Base-by-base conservation (phyloP, 2,329 filamentous ascomycete genomes). In the Periconia digitata region DNA sequence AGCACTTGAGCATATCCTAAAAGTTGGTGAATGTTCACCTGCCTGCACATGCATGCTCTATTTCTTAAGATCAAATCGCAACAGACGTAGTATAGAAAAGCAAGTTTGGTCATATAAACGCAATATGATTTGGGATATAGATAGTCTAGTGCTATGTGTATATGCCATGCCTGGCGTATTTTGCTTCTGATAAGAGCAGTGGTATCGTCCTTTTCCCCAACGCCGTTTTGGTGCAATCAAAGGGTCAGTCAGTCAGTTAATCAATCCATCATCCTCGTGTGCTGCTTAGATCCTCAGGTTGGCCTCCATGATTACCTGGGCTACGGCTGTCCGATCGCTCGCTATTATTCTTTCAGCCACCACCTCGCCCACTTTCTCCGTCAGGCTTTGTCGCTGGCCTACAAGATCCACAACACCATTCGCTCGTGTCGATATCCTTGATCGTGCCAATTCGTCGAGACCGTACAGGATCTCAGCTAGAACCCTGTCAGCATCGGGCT, bases 401-500 rank as follows among this genome's bases (percentile, higher is more conserved):
- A 73, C 72, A 6, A 71, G 65, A 39, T 74, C 67, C 2, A 66
- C 66, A 47, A 74, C 68, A 2, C 72, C 74, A 54, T 77, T 76
- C 36, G 59, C 55, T 37, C 61, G 55, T 7, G 54, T 43, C 15
- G 64, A 47, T n/a, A 59, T 56, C 8, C 65, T 62, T 43, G 80
- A 77, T 43, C 76, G 73, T 47, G 79, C 78, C 20, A 89, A 62
- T 6, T 73, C 75, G 23, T 76, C 73, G 46, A 89, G 69, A 0
- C 80, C 79, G 44, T 75, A 74, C 24, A 87, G 63, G 15, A 89
- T 72, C 2, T 81, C 79, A 6, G 64, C 72, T 13, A 86, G 69
- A 1, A 89, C 80, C 60, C 80, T 79, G 56, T 85, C 81, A 0
- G 83, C 81, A 53, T 86, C 83, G 6, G 77, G 74, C 48, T 76